phyloP scores from a whole-genome alignment of 441 rosid genomes.

The Erodium moschatum region DNA sequence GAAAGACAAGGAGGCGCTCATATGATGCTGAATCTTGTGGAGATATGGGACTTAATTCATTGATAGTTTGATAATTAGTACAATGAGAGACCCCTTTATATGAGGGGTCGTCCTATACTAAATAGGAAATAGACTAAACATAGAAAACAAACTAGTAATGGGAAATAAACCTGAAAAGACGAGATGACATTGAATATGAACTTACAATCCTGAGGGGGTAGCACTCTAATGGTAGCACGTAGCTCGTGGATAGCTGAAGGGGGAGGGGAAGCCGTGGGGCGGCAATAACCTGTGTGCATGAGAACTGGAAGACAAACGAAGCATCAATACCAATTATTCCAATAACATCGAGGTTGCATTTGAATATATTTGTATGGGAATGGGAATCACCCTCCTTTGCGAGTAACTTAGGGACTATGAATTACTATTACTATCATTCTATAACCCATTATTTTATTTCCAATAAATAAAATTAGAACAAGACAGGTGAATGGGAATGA shows the following conservation, averaged over 20 bases:
- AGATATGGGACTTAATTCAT: no score
- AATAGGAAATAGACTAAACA: no score
- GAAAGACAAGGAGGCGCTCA: no score
- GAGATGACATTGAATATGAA: constrained; percentile 13
- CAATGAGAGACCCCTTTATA: no score
- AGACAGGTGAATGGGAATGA: neutral
- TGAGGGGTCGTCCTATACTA: no score
- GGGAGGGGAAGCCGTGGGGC: constrained; percentile 97
- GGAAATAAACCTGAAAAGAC: neutral
- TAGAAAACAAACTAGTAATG: no score
- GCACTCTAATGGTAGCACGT: constrained; percentile 70
- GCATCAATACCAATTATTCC: constrained; percentile 20
- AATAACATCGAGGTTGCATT: neutral
- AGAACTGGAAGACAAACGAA: constrained; percentile 59
- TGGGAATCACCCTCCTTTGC: neutral
- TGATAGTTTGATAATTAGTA: no score
- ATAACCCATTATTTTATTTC: neutral
- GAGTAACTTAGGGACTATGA: neutral
- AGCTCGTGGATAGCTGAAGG: constrained; percentile 93
- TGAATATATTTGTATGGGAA: neutral
- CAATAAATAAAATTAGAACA: neutral
- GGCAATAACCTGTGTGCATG: constrained; percentile 99
- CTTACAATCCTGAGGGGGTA: constrained; percentile 92
- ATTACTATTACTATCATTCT: neutral
- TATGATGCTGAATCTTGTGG: no score